phyloP scores from a whole-genome alignment of 23 red algal genomes.

The Agarophyton chilense region DNA sequence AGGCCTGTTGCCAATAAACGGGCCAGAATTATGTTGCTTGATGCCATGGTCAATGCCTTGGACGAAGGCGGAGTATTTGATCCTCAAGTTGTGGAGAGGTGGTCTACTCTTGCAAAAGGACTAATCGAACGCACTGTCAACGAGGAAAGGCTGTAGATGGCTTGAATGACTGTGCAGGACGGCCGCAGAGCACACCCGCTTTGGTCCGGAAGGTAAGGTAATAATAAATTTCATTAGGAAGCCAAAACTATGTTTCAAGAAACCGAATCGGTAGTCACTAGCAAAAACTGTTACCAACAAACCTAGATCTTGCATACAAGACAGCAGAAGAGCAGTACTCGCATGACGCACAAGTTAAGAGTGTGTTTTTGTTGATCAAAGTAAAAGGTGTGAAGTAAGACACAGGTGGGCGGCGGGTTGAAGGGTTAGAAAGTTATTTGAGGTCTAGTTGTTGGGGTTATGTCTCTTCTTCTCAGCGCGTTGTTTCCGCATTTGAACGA shows the following conservation, averaged over 20 bases:
- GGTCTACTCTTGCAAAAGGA: constrained; percentile 35
- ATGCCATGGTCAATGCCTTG: constrained; percentile 63
- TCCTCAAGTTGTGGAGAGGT: constrained; percentile 15
- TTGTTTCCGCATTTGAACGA: constrained; percentile 37
- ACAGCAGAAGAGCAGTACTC: not conserved
- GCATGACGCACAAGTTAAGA: not conserved
- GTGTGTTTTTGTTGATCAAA: not conserved
- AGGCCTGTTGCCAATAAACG: constrained; percentile 47
- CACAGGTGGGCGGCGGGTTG: not conserved
- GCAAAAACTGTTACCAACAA: not conserved
- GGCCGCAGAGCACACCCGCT: not conserved
- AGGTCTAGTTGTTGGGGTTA: not conserved
- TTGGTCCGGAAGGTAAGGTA: not conserved
- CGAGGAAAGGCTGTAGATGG: not conserved
- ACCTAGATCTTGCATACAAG: not conserved
- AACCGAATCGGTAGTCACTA: not conserved
- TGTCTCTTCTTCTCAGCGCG: constrained; percentile 39
- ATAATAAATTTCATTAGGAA: not conserved
- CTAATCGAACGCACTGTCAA: constrained; percentile 28
- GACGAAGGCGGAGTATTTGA: constrained; percentile 37
- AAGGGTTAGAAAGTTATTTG: constrained; percentile 8
- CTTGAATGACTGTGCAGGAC: not conserved
- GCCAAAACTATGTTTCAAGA: not conserved
- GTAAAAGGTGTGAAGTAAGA: constrained; percentile 11
- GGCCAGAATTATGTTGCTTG: constrained; percentile 54